Conservation (phyloP, 352 stramenopile species). For the Globisporangium yorkense region DNA sequence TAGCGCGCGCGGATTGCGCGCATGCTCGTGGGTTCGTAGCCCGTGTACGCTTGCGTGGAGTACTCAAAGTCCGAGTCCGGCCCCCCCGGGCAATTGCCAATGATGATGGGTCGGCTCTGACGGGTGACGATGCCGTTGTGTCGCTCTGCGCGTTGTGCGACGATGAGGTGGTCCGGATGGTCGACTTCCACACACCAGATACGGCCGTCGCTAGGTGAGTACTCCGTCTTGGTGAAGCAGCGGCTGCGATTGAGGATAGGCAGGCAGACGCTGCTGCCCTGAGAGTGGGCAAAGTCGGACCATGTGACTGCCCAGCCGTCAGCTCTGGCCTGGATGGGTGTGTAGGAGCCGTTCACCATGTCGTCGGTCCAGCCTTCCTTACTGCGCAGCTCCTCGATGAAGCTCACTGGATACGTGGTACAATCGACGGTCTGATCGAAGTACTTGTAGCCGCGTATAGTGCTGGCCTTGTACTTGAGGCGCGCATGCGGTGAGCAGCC, state of each 20-base stretch:
- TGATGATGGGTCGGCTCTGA: constrained; percentile 9
- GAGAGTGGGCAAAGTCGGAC: constrained; percentile 4
- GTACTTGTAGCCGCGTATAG: constrained; percentile 4
- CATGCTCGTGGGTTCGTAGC: constrained; percentile 97
- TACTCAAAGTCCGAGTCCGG: constrained; percentile 98
- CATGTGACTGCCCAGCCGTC: constrained; percentile 8
- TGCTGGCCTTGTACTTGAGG: constrained; percentile 6
- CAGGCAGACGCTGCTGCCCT: constrained; percentile 6
- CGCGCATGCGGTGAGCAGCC: constrained; percentile 8
- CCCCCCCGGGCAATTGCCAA: constrained; percentile 81
- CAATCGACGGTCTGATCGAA: constrained; percentile 3
- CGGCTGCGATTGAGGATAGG: constrained; percentile 8
- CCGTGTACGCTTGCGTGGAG: constrained; percentile 94
- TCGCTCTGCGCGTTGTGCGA: constrained; percentile 9
- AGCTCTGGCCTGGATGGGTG: constrained; percentile 2
- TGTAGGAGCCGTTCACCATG: constrained; percentile 4
- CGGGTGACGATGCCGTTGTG: constrained; percentile 7
- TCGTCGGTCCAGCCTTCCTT: constrained; percentile 8
- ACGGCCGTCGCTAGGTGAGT: constrained; percentile 8
- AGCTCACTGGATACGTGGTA: constrained; percentile 4
- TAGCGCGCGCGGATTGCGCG: constrained; percentile 93
- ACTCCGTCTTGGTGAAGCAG: constrained; percentile 4
- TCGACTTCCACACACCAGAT: constrained; percentile 12
- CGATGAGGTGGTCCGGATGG: constrained; percentile 9
- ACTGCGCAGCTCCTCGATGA: constrained; percentile 8